These are phyloP conservation scores for Neophaeococcomyces mojaviensis DNA, from an alignment of 2,329 filamentous ascomycete species.

Conservation along the genomic window DNA sequence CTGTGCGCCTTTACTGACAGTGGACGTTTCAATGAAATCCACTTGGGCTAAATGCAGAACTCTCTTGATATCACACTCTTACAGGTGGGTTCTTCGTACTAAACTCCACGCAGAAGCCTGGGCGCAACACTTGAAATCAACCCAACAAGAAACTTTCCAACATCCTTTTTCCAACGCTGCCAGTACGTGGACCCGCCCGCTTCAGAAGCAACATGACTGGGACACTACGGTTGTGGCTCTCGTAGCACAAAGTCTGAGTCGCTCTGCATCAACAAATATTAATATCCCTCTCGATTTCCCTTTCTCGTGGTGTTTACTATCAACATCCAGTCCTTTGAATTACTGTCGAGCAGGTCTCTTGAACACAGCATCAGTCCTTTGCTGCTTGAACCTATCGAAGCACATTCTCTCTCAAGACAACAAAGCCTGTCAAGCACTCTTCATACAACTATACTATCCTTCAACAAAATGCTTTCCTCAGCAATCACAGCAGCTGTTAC, in stretches of 20 bases:
- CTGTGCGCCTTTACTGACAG: slow-evolving; percentile 8
- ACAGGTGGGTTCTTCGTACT: slow-evolving; percentile 2
- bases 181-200: slow-evolving; percentile 12
- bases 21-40: slow-evolving; percentile 13
- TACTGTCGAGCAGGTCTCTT: slow-evolving; percentile 22
- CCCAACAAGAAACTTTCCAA: slow-evolving; percentile 2
- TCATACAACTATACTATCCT: slow-evolving; percentile 11
- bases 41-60: background rate
- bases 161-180: slow-evolving; percentile 8
- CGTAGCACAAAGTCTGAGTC: background rate
- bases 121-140: slow-evolving; percentile 1
- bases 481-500: slow-evolving; percentile 24
- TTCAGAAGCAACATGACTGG: slow-evolving; percentile 15
- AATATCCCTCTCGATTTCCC: slow-evolving; percentile 7
- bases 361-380: slow-evolving; percentile 24
- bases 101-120: slow-evolving; percentile 1
- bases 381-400: slow-evolving; percentile 19
- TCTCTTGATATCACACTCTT: slow-evolving; percentile 8
- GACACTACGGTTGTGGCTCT: background rate
- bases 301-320: slow-evolving; percentile 17
- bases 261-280: slow-evolving; percentile 4
- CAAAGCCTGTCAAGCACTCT: background rate
- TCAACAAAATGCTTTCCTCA: slow-evolving; percentile 22
- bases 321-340: slow-evolving; percentile 18
- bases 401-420: slow-evolving; percentile 7